Percentiles rank a stretch among this genome's conserved stretches.
phyloP scores from a whole-genome alignment of 805 yeast species.

The Barnettozyma wickerhamii region DNA sequence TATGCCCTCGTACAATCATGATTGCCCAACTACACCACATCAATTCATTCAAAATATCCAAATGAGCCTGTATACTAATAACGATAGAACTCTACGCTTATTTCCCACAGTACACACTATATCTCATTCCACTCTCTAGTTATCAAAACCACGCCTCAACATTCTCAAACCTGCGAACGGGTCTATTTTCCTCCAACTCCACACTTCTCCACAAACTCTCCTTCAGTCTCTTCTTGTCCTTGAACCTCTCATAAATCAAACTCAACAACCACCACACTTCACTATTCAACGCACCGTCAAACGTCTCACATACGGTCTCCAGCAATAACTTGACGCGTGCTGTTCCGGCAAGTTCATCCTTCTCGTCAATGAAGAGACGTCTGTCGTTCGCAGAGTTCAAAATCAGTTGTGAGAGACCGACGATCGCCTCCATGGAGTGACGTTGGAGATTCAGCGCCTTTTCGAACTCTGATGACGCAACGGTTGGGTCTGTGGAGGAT shows the following conservation, averaged over 20 bases:
- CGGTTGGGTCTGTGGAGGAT: constrained; percentile 27
- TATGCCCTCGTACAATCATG: constrained; percentile 25
- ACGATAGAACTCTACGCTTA: no score
- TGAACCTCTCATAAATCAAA: constrained; percentile 53
- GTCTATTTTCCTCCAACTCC: constrained; percentile 52
- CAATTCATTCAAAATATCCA: no score
- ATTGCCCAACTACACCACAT: no score
- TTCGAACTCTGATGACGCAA: constrained; percentile 63
- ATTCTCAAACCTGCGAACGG: constrained; percentile 1
- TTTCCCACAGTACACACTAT: neutral
- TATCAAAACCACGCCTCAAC: constrained; percentile 2
- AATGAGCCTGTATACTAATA: no score
- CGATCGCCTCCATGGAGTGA: constrained; percentile 10
- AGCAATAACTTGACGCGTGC: constrained; percentile 34
- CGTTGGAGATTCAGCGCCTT: constrained; percentile 28
- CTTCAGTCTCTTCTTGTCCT: constrained; percentile 45
- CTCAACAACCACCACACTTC: constrained; percentile 74
- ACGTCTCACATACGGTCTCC: constrained; percentile 32
- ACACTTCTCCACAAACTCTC: constrained; percentile 59
- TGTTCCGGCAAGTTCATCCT: constrained; percentile 57
- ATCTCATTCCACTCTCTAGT: neutral
- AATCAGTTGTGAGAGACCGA: constrained; percentile 21
- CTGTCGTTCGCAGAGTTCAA: constrained; percentile 7
- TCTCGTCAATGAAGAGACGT: constrained; percentile 43
- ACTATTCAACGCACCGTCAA: constrained; percentile 40